Evolutionary conservation across 495 filamentous ascomycete species (phyloP).

Genomic region (Podospora pseudopauciseta): DNA sequence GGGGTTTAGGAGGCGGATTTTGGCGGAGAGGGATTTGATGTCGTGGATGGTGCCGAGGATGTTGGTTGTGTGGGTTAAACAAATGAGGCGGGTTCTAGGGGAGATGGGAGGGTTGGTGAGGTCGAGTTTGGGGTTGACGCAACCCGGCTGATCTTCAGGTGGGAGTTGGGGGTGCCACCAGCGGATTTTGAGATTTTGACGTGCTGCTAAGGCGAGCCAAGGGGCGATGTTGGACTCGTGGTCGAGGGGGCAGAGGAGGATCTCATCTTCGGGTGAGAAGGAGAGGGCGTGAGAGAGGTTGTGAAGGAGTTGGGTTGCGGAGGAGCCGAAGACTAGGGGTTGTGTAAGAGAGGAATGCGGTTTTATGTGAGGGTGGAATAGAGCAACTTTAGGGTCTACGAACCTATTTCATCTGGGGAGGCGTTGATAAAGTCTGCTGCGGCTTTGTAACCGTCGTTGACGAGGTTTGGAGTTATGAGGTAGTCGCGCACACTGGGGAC

Average conservation of each 20-base stretch:
- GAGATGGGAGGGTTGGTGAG: slow-evolving; percentile 54
- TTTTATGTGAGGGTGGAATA: not conserved
- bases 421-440: slow-evolving; percentile 69
- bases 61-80: slow-evolving; percentile 67
- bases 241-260: slow-evolving; percentile 64
- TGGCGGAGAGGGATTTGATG: slow-evolving; percentile 52
- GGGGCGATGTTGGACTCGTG: slow-evolving; percentile 70
- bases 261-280: slow-evolving; percentile 58
- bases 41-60: slow-evolving; percentile 67
- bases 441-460: slow-evolving; percentile 53
- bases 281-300: slow-evolving; percentile 61
- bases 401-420: slow-evolving; percentile 56
- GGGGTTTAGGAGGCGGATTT: slow-evolving; percentile 46
- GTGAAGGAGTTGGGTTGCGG: slow-evolving; percentile 69
- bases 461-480: slow-evolving; percentile 55
- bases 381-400: not conserved
- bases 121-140: slow-evolving; percentile 52
- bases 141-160: not conserved
- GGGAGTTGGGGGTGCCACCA: slow-evolving; percentile 56
- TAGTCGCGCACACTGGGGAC: slow-evolving; percentile 57
- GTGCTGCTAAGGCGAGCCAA: slow-evolving; percentile 60
- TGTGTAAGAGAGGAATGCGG: not conserved
- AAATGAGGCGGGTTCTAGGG: slow-evolving; percentile 58
- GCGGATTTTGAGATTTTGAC: slow-evolving; percentile 56
- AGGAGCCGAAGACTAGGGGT: slow-evolving; percentile 56